Evolutionary conservation across 495 filamentous ascomycete species (phyloP).

Genomic region (Ascodesmis nigricans): DNA sequence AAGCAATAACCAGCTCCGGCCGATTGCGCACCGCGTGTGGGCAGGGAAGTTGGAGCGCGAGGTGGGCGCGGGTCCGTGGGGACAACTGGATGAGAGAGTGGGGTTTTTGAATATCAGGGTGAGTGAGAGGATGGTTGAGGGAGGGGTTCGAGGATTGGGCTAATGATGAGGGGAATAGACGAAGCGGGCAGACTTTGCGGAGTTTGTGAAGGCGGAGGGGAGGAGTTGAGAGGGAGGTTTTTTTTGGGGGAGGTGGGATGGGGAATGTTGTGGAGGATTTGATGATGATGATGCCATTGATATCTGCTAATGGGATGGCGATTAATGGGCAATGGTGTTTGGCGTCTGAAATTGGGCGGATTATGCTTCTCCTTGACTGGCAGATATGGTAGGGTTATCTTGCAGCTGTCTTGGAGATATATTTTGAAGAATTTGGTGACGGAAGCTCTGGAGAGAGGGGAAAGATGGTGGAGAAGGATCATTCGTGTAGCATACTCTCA

Average conservation of each 20-base stretch:
- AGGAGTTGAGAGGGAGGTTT: not conserved
- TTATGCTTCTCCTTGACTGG: no score
- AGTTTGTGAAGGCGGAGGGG: slow-evolving; percentile 36
- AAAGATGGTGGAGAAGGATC: no score
- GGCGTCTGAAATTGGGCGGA: no score
- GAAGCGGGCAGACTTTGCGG: slow-evolving; percentile 53
- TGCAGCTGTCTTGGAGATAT: no score
- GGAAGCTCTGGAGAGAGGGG: no score
- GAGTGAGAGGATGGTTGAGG: slow-evolving; percentile 27
- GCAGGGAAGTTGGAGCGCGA: slow-evolving; percentile 61
- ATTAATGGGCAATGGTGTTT: no score
- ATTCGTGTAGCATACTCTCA: no score
- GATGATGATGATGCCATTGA: no score
- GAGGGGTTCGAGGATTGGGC: slow-evolving; percentile 28
- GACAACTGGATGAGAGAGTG: slow-evolving; percentile 34
- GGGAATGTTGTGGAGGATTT: no score
- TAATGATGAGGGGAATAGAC: slow-evolving; percentile 35
- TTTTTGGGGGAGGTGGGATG: not conserved
- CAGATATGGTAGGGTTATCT: no score
- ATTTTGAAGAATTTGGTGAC: no score
- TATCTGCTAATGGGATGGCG: no score
- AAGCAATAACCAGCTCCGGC: slow-evolving; percentile 33
- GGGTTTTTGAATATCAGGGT: slow-evolving; percentile 53
- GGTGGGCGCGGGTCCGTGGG: slow-evolving; percentile 29
- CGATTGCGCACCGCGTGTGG: slow-evolving; percentile 66